These are phyloP conservation scores for Lolium multiflorum DNA, from an alignment of 176 grass and related monocot genomes.

Conservation along the genomic window DNA sequence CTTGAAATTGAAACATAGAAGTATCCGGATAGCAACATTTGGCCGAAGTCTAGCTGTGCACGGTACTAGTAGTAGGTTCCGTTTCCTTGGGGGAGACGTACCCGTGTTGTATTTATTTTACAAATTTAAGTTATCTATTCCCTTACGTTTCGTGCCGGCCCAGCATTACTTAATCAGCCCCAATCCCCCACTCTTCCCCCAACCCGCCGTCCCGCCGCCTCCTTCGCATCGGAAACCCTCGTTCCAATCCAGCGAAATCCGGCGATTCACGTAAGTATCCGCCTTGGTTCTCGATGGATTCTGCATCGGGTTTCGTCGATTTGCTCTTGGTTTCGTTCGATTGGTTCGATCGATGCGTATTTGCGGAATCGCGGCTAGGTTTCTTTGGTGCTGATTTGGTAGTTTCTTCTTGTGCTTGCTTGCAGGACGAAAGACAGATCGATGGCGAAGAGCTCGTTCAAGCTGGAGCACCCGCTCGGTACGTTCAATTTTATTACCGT, in stretches of 20 bases:
- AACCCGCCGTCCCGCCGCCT: slow-evolving; percentile 15
- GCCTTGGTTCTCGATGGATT: neutral
- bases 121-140: slow-evolving; percentile 24
- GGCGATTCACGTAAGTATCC: slow-evolving; percentile 19
- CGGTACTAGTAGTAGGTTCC: slow-evolving; percentile 9
- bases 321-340: neutral
- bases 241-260: slow-evolving; percentile 22
- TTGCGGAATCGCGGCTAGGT: neutral
- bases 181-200: slow-evolving; percentile 39
- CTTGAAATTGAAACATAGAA: neutral
- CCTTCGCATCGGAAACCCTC: slow-evolving; percentile 21
- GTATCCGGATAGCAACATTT: neutral
- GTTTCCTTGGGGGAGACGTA: slow-evolving; percentile 38
- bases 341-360: neutral
- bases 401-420: too few relatives aligned
- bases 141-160: slow-evolving; percentile 49
- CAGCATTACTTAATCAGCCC: slow-evolving; percentile 28
- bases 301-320: neutral
- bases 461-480: slow-evolving; percentile 94
- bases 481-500: neutral
- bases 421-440: slow-evolving; percentile 39
- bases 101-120: neutral
- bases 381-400: too few relatives aligned
- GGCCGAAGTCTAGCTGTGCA: neutral
- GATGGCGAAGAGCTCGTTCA: slow-evolving; percentile 97